Evolutionary conservation across 83 land plant species (phyloP).

Genomic region (Thuja plicata): DNA sequence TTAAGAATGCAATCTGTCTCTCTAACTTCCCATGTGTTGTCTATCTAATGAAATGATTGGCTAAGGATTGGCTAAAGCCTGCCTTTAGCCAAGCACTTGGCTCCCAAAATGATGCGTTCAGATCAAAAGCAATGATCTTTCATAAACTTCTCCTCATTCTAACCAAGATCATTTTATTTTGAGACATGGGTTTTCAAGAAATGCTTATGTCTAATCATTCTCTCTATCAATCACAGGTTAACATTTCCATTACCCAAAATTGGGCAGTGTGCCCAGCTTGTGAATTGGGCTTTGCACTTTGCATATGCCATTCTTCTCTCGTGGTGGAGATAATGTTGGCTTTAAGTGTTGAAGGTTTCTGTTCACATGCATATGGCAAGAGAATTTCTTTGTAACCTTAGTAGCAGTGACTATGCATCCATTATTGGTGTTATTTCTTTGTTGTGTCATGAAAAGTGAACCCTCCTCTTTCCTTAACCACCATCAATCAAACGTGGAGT

Average conservation of each 20-base stretch:
- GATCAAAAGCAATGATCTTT: too few species aligned
- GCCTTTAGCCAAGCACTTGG: too few species aligned
- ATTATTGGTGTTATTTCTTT: not conserved
- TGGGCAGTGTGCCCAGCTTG: not conserved
- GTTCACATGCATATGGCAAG: not conserved
- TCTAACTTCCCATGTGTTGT: too few species aligned
- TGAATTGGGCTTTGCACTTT: not conserved
- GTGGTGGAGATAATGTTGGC: not conserved
- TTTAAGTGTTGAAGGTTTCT: not conserved
- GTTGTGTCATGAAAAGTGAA: not conserved
- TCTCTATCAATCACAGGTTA: not conserved
- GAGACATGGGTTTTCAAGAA: too few species aligned
- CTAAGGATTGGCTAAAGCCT: too few species aligned
- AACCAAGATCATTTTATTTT: too few species aligned
- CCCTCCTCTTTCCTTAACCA: not conserved
- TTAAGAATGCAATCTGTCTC: too few species aligned
- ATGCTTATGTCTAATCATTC: not conserved
- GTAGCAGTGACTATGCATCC: not conserved
- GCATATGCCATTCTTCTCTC: not conserved
- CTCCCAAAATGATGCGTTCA: too few species aligned
- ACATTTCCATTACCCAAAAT: not conserved
- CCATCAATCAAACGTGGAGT: not conserved
- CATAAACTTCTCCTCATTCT: too few species aligned
- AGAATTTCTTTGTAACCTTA: not conserved
- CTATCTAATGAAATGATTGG: too few species aligned